These are phyloP conservation scores for Pachyrhizus erosus DNA, from an alignment of 306 rosid species.

Conservation along the genomic window DNA sequence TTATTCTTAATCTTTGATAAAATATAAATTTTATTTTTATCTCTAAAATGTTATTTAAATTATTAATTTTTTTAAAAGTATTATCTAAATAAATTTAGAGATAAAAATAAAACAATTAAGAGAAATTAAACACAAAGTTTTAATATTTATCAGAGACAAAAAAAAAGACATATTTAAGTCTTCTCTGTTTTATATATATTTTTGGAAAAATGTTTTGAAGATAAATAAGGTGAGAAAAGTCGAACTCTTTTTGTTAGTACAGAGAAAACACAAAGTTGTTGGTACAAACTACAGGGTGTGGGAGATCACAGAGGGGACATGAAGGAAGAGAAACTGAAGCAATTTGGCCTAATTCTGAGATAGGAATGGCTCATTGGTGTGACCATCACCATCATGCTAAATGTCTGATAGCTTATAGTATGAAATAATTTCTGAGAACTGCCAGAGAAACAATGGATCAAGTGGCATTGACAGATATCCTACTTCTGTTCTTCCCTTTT, in stretches of 20 bases:
- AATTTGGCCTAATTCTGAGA: background rate
- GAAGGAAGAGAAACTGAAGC: background rate
- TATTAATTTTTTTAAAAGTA: too few relatives aligned
- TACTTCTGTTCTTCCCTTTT: background rate
- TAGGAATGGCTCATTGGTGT: background rate
- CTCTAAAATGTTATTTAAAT: too few relatives aligned
- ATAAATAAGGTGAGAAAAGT: background rate
- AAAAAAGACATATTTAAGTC: too few relatives aligned
- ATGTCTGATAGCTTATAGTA: background rate
- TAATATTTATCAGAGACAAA: too few relatives aligned
- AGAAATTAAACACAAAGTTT: too few relatives aligned
- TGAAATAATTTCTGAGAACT: slow-evolving; percentile 21
- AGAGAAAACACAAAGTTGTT: too few relatives aligned
- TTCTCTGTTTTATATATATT: too few relatives aligned
- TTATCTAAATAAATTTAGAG: too few relatives aligned
- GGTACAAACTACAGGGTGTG: background rate
- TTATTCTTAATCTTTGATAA: too few relatives aligned
- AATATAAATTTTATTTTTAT: too few relatives aligned
- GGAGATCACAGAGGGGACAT: background rate
- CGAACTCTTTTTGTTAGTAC: background rate
- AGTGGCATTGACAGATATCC: background rate
- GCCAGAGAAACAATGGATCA: slow-evolving; percentile 4
- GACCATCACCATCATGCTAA: background rate
- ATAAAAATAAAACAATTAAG: too few relatives aligned
- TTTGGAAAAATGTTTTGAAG: too few relatives aligned